Percentiles rank a stretch among this genome's conserved stretches.
Evolutionary conservation across 306 rosid species (phyloP).

Genomic region (Gynostemma pentaphyllum): DNA sequence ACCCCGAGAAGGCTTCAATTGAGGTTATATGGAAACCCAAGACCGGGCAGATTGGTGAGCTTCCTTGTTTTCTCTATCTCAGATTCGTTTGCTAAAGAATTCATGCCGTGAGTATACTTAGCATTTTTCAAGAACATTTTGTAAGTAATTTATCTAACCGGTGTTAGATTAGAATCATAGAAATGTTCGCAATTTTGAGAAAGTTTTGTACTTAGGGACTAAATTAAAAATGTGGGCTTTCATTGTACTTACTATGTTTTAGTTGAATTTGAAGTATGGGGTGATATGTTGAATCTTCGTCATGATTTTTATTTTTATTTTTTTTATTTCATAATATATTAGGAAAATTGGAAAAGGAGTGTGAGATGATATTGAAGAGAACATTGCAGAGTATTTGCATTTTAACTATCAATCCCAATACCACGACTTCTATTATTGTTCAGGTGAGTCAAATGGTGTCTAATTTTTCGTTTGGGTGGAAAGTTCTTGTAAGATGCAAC

Average conservation of each 20-base stretch:
- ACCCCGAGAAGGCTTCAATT: slow-evolving; percentile 80
- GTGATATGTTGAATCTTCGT: background rate
- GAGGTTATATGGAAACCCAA: slow-evolving; percentile 94
- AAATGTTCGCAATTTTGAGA: background rate
- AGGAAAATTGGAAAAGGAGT: slow-evolving; percentile 74
- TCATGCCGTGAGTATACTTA: background rate
- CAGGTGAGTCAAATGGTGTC: slow-evolving; percentile 62
- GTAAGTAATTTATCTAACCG: too few relatives aligned
- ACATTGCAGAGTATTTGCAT: slow-evolving; percentile 70
- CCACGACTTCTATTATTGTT: slow-evolving; percentile 57
- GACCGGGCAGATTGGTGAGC: slow-evolving; percentile 68
- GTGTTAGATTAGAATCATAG: too few relatives aligned
- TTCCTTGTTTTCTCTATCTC: background rate
- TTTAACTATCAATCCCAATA: slow-evolving; percentile 60
- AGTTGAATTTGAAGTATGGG: background rate
- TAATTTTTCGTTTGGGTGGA: background rate
- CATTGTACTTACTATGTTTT: background rate
- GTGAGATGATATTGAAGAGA: slow-evolving; percentile 76
- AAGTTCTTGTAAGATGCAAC: background rate
- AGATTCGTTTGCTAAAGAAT: background rate
- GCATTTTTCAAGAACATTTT: too few relatives aligned
- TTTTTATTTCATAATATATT: background rate
- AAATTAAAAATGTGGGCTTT: background rate
- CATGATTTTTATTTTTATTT: background rate
- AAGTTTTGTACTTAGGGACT: background rate